Evolutionary conservation across 495 filamentous ascomycete species (phyloP).

Genomic region (Aspergillus nidulans): DNA sequence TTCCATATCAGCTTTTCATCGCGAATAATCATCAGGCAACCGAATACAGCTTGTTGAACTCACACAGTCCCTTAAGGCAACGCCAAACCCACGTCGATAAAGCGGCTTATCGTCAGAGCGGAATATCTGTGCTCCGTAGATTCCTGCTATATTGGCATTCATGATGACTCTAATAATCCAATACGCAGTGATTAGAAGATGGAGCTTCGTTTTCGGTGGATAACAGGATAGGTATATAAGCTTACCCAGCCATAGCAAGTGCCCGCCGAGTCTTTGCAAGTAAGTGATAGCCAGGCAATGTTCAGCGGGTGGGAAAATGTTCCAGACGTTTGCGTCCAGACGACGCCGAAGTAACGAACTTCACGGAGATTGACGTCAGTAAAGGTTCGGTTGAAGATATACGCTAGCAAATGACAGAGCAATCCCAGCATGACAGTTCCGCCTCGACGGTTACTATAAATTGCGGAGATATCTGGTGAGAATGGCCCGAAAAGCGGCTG

Average conservation of each 20-base stretch:
- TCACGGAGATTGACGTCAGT: slow-evolving; percentile 2
- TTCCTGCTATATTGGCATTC: slow-evolving; percentile 16
- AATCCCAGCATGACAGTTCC: slow-evolving; percentile 11
- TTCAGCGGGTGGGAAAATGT: slow-evolving; percentile 14
- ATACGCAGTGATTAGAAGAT: background rate
- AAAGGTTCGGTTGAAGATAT: slow-evolving; percentile 16
- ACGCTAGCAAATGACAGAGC: slow-evolving; percentile 11
- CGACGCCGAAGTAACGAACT: slow-evolving; percentile 10
- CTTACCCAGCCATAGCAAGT: slow-evolving; percentile 14
- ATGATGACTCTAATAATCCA: slow-evolving; percentile 12
- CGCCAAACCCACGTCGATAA: slow-evolving; percentile 11
- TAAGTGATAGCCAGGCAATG: slow-evolving; percentile 14
- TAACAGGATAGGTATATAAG: too few relatives aligned
- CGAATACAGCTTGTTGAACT: too few relatives aligned
- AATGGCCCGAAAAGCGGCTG: background rate
- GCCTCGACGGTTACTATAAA: slow-evolving; percentile 8
- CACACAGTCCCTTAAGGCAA: too few relatives aligned
- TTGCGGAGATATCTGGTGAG: background rate
- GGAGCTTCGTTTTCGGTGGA: background rate
- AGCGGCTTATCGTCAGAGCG: slow-evolving; percentile 13
- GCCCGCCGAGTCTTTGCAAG: slow-evolving; percentile 9
- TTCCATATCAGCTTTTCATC: too few relatives aligned
- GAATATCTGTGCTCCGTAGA: slow-evolving; percentile 17
- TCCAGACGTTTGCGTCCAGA: slow-evolving; percentile 10
- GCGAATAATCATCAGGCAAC: too few relatives aligned